A percentile compares a stretch with the other conserved stretches of the same genome.
Evolutionary conservation across 2,329 filamentous ascomycete species (phyloP).

Genomic region (Ampelomyces quisqualis): DNA sequence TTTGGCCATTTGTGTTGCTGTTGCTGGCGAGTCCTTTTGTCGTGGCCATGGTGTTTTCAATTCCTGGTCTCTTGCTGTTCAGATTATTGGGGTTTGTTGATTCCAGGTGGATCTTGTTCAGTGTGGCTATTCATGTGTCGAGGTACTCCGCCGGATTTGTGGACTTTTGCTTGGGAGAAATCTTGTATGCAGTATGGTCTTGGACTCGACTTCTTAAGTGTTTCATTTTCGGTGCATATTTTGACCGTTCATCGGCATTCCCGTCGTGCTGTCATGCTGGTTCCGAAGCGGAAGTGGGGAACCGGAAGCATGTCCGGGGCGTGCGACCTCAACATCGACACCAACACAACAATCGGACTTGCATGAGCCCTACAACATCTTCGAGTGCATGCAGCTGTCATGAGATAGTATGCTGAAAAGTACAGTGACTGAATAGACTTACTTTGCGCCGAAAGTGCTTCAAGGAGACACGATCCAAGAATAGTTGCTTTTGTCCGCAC

Average conservation of each 20-base stretch:
- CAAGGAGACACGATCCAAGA: slow-evolving; percentile 10
- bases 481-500: slow-evolving; percentile 36
- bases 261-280: slow-evolving; percentile 1
- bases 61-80: no score
- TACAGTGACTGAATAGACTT: background rate
- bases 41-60: no score
- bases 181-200: no score
- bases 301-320: background rate
- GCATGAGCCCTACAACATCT: background rate
- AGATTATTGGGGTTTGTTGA: no score
- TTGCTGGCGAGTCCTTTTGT: no score
- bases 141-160: no score
- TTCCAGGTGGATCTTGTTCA: no score
- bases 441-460: background rate
- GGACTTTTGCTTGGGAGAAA: no score
- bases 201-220: background rate
- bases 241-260: background rate
- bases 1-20: background rate
- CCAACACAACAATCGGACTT: background rate
- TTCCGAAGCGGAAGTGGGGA: slow-evolving; percentile 1
- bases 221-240: background rate
- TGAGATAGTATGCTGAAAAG: no score
- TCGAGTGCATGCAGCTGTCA: background rate
- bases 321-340: background rate
- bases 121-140: no score